Evolutionary conservation across 2,329 filamentous ascomycete genomes (phyloP).

Genomic region (Didymella keratinophila): DNA sequence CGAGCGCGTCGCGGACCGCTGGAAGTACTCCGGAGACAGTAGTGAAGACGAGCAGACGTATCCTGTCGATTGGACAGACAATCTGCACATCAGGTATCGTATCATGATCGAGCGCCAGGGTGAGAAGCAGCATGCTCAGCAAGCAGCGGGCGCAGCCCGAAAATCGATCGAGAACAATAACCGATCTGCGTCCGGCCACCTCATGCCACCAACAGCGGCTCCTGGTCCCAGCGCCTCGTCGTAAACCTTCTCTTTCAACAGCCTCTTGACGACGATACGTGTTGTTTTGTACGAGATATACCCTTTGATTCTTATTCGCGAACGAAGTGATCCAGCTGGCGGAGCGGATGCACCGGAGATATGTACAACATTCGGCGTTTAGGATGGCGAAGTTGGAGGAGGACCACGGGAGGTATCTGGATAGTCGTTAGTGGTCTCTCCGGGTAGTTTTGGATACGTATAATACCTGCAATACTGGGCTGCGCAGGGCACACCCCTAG

Average conservation of each 20-base stretch:
- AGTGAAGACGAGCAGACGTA: slow-evolving; percentile 79
- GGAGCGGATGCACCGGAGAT: slow-evolving; percentile 31
- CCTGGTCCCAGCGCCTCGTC: slow-evolving; percentile 11
- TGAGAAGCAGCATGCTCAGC: slow-evolving; percentile 46
- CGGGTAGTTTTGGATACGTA: slow-evolving; percentile 24
- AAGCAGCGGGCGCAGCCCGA: slow-evolving; percentile 31
- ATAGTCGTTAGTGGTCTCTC: slow-evolving; percentile 26
- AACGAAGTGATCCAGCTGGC: slow-evolving; percentile 19
- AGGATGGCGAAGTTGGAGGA: background rate
- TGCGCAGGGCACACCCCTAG: background rate
- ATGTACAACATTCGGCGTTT: slow-evolving; percentile 32
- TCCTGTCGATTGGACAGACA: slow-evolving; percentile 74
- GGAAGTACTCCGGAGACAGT: slow-evolving; percentile 88
- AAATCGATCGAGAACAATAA: slow-evolving; percentile 47
- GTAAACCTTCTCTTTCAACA: slow-evolving; percentile 22
- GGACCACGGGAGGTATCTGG: slow-evolving; percentile 17
- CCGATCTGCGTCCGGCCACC: slow-evolving; percentile 47
- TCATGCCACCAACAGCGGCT: slow-evolving; percentile 41
- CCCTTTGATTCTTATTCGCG: slow-evolving; percentile 42
- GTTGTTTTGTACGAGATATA: slow-evolving; percentile 41
- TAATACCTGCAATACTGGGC: slow-evolving; percentile 19
- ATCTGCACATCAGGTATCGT: slow-evolving; percentile 65
- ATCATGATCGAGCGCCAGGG: slow-evolving; percentile 58
- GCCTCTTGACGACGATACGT: slow-evolving; percentile 30
- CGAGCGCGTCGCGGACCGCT: slow-evolving; percentile 56